Evolutionary conservation across 2,329 filamentous ascomycete genomes (phyloP).

Genomic region (Coniochaeta hoffmannii): DNA sequence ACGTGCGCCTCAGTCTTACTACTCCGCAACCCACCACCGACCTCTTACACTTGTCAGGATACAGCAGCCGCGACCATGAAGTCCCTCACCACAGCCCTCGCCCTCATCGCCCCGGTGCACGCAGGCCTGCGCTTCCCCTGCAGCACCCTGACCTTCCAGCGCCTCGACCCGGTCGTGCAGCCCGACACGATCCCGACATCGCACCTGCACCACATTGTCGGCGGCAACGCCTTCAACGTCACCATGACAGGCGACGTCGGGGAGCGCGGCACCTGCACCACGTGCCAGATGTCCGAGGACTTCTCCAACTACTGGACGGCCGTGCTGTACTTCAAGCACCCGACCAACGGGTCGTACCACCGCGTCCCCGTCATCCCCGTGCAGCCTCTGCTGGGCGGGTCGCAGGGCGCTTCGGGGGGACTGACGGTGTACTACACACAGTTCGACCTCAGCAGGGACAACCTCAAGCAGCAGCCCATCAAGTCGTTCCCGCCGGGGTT

Average conservation of each 20-base stretch:
- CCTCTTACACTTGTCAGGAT: neutral
- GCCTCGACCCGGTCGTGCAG: conserved; percentile 5
- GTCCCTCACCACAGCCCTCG: conserved; percentile 1
- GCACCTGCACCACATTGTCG: conserved; percentile 5
- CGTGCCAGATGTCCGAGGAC: conserved; percentile 7
- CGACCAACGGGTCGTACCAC: conserved; percentile 12
- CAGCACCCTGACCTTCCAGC: conserved; percentile 1
- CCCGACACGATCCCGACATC: neutral
- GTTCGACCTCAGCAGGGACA: conserved; percentile 10
- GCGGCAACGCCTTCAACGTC: conserved; percentile 5
- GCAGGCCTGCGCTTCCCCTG: conserved; percentile 5
- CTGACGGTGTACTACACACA: conserved; percentile 12
- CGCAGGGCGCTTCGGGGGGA: conserved; percentile 8
- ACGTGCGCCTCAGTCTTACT: neutral
- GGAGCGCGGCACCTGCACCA: conserved; percentile 2
- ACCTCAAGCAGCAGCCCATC: conserved; percentile 10
- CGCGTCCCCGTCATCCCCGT: conserved; percentile 9
- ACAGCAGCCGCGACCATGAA: conserved; percentile 2
- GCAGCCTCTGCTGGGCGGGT: conserved; percentile 6
- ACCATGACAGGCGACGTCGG: conserved; percentile 5
- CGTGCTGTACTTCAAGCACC: conserved; percentile 9
- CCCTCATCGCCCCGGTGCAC: neutral
- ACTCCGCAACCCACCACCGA: neutral
- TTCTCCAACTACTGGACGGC: conserved; percentile 12
- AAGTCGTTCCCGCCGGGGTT: conserved; percentile 11